Conservation (phyloP, 495 filamentous ascomycete species). For the Aspergillus biplanus region DNA sequence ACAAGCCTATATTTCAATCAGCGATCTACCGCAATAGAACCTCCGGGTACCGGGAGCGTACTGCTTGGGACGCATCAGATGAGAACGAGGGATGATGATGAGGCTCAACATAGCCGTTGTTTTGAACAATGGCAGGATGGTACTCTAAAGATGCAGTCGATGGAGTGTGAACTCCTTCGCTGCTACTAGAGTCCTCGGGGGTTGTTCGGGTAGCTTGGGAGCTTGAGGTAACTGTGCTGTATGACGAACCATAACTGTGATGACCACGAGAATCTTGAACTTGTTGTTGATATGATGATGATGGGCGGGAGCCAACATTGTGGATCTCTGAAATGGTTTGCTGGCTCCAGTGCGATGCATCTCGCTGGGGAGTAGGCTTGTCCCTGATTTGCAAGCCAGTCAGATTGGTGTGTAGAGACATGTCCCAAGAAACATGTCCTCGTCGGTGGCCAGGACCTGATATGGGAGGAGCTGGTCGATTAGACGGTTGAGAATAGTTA, state of each 20-base stretch:
- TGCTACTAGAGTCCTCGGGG: constrained; percentile 73
- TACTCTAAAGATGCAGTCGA: constrained; percentile 64
- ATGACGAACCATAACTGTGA: constrained; percentile 32
- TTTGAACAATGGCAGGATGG: constrained; percentile 66
- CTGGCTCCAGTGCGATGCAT: constrained; percentile 57
- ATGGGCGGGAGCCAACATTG: constrained; percentile 44
- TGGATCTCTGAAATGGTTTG: constrained; percentile 51
- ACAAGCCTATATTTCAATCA: constrained; percentile 50
- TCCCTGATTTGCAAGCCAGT: constrained; percentile 71
- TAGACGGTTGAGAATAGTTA: constrained; percentile 50
- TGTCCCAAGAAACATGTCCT: constrained; percentile 72
- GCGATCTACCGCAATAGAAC: constrained; percentile 36
- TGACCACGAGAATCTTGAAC: constrained; percentile 33
- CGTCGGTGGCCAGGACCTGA: constrained; percentile 62
- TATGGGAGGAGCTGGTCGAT: constrained; percentile 52
- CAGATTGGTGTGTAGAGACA: constrained; percentile 71
- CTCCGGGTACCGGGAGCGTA: constrained; percentile 42
- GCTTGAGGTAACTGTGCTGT: constrained; percentile 24
- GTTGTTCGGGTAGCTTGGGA: constrained; percentile 58
- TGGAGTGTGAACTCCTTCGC: constrained; percentile 69
- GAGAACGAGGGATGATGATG: constrained; percentile 49
- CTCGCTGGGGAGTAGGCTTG: constrained; percentile 51
- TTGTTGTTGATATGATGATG: constrained; percentile 48
- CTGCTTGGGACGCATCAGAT: constrained; percentile 47
- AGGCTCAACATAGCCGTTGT: constrained; percentile 63